A percentile compares a stretch with the other conserved stretches of the same genome.
Conservation (phyloP, 257 asterid genomes). For the Paraleonurus japonicus region DNA sequence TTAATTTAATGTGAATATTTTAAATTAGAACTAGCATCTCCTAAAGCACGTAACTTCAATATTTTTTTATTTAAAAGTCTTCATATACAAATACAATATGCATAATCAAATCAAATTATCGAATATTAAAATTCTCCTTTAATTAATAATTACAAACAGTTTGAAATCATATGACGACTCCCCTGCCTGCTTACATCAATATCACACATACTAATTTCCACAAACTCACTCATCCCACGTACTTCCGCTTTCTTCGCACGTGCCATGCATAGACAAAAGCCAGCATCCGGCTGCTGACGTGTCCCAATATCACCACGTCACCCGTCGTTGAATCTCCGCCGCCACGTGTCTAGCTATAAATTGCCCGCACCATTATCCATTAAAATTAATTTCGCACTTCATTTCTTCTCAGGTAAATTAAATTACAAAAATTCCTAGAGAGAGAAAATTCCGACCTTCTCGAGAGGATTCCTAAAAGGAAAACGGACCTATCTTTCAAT, state of each 20-base stretch:
- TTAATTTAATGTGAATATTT: neutral
- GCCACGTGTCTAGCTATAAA: constrained; percentile 69
- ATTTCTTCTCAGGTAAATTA: constrained; percentile 16
- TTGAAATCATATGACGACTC: constrained; percentile 10
- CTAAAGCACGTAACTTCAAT: neutral
- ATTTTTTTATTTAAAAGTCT: neutral
- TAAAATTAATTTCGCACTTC: constrained; percentile 27
- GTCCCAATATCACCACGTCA: constrained; percentile 56
- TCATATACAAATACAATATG: neutral
- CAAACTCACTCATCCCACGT: constrained; percentile 44
- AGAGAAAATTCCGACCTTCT: constrained; percentile 38
- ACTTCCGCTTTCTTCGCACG: constrained; percentile 43
- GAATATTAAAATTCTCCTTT: neutral
- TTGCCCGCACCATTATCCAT: constrained; percentile 60
- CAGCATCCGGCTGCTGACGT: constrained; percentile 43
- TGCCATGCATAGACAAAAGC: constrained; percentile 47
- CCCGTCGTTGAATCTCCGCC: constrained; percentile 20
- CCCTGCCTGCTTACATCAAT: neutral
- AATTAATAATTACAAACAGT: neutral
- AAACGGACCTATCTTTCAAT: neutral
- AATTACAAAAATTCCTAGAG: constrained; percentile 26
- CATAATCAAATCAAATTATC: neutral
- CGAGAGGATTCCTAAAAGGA: neutral
- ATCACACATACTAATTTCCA: constrained; percentile 23
- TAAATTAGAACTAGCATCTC: neutral